Percentiles rank a stretch among this genome's conserved stretches.
Conservation (phyloP, 495 filamentous ascomycete species). For the Annulohypoxylon moriforme region DNA sequence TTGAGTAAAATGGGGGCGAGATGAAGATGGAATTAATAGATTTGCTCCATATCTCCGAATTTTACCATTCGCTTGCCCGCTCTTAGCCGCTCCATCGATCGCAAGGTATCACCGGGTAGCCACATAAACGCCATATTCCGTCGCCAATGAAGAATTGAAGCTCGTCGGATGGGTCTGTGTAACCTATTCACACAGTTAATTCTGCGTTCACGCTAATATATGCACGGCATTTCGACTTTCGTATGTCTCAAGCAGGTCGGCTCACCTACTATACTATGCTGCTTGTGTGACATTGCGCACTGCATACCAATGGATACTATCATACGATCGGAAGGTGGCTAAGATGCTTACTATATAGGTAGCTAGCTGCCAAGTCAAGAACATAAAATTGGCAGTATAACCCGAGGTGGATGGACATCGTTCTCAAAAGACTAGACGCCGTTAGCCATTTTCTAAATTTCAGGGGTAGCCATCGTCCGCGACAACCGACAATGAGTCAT, state of each 20-base stretch:
- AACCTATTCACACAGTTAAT: neutral
- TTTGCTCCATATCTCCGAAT: neutral
- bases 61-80: neutral
- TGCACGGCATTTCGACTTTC: neutral
- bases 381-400: neutral
- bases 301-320: neutral
- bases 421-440: neutral
- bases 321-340: neutral
- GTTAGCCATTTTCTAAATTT: neutral
- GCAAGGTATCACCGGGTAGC: neutral
- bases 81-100: neutral
- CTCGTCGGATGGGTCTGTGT: neutral
- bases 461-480: neutral
- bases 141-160: neutral
- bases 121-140: neutral
- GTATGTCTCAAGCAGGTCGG: neutral
- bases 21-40: neutral
- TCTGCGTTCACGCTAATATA: neutral
- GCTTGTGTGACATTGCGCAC: neutral
- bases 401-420: neutral
- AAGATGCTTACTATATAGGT: neutral
- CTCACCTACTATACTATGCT: neutral
- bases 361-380: neutral
- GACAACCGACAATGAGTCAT: neutral
- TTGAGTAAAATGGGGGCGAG: neutral